A percentile compares a stretch with the other conserved stretches of the same genome.
Evolutionary conservation across 2,329 filamentous ascomycete genomes (phyloP).

Genomic region (Aspergillus tubingensis): DNA sequence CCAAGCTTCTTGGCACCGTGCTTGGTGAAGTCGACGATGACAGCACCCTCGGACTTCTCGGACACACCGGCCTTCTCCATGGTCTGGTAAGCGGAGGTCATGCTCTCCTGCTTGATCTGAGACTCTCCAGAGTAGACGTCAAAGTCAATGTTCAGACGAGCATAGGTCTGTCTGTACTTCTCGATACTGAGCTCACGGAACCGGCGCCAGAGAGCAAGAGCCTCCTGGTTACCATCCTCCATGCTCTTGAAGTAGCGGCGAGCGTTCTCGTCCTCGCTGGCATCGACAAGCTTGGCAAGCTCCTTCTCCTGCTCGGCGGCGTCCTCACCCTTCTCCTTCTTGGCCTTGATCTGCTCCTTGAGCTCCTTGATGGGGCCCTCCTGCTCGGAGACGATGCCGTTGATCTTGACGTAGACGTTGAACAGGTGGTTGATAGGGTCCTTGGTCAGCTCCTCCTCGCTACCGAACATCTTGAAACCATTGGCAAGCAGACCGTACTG

Average conservation of each 20-base stretch:
- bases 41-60: constrained; percentile 66
- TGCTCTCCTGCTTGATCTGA: constrained; percentile 63
- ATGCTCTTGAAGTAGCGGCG: constrained; percentile 68
- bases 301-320: constrained; percentile 52
- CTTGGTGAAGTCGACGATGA: constrained; percentile 69
- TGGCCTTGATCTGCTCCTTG: constrained; percentile 52
- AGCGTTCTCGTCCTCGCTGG: constrained; percentile 61
- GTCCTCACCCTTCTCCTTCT: constrained; percentile 52
- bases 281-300: constrained; percentile 52
- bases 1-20: constrained; percentile 68
- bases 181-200: constrained; percentile 66
- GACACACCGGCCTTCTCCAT: constrained; percentile 63
- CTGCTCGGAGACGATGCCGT: constrained; percentile 57
- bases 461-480: constrained; percentile 63
- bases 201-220: constrained; percentile 62
- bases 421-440: constrained; percentile 68
- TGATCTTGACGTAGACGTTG: constrained; percentile 67
- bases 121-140: constrained; percentile 71
- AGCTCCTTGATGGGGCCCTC: constrained; percentile 58
- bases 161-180: constrained; percentile 66
- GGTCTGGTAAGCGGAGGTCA: constrained; percentile 60
- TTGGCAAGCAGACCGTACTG: constrained; percentile 66
- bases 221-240: constrained; percentile 62
- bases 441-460: constrained; percentile 59
- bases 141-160: constrained; percentile 65